phyloP scores from a whole-genome alignment of 2,329 filamentous ascomycete genomes.

The Botrytis hyacinthi region DNA sequence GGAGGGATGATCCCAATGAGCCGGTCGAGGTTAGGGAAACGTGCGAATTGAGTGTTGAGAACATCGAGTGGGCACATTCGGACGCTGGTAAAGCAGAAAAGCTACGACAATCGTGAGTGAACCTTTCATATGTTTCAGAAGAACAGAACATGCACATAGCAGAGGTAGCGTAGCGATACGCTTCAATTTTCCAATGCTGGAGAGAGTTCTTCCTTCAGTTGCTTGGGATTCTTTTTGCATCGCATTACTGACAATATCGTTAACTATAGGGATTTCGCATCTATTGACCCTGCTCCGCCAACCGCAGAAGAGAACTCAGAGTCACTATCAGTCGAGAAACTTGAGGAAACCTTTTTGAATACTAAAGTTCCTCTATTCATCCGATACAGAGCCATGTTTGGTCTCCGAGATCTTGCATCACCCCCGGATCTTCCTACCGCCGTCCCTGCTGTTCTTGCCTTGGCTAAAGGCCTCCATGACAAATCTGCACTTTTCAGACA shows the following conservation, averaged over 20 bases:
- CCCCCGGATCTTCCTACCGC: constrained; percentile 89
- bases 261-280: constrained; percentile 79
- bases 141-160: neutral
- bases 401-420: constrained; percentile 88
- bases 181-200: neutral
- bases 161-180: neutral
- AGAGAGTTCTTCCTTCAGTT: neutral
- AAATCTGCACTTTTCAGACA: constrained; percentile 91
- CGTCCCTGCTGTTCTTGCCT: constrained; percentile 77
- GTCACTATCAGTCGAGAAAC: constrained; percentile 66
- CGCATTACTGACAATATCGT: constrained; percentile 28
- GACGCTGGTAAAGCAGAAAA: constrained; percentile 70
- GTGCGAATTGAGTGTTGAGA: constrained; percentile 92
- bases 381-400: constrained; percentile 97
- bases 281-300: constrained; percentile 91
- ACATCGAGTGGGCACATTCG: constrained; percentile 90
- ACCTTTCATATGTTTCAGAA: constrained; percentile 6
- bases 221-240: neutral
- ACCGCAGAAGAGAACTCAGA: constrained; percentile 71
- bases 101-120: constrained; percentile 71
- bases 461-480: constrained; percentile 83
- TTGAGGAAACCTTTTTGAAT: constrained; percentile 77
- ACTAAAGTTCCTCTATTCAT: constrained; percentile 78
- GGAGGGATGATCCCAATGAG: constrained; percentile 74
- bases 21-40: constrained; percentile 85